A percentile compares a stretch with the other conserved stretches of the same genome.
Evolutionary conservation across 257 asterid species (phyloP).

Genomic region (Leptodermis oblonga): DNA sequence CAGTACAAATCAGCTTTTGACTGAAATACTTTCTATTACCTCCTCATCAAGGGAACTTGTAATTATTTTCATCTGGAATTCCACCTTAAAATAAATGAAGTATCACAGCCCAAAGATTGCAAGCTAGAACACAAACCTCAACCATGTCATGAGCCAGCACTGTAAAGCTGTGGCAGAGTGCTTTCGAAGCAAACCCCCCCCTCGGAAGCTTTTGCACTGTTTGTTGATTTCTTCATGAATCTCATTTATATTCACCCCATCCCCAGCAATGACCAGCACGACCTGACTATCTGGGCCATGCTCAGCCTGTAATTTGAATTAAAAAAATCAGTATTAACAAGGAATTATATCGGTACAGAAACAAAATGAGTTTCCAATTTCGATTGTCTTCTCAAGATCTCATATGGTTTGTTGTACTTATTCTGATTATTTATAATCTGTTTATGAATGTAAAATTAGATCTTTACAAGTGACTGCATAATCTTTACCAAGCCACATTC

Average conservation of each 20-base stretch:
- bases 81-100: neutral
- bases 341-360: constrained; percentile 9
- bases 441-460: neutral
- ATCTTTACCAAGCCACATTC: neutral
- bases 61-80: too few relatives aligned
- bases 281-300: constrained; percentile 99
- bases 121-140: constrained; percentile 51
- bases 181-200: constrained; percentile 79
- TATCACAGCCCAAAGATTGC: neutral
- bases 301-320: constrained; percentile 76
- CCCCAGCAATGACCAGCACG: constrained; percentile 89
- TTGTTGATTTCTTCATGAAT: constrained; percentile 66
- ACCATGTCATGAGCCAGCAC: constrained; percentile 81
- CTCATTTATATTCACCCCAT: constrained; percentile 59
- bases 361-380: neutral
- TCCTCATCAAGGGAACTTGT: neutral
- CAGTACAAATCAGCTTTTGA: neutral
- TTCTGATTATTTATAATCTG: neutral
- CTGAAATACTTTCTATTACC: neutral
- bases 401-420: neutral
- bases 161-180: constrained; percentile 83
- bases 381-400: neutral
- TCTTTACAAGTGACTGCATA: neutral
- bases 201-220: constrained; percentile 84
- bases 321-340: neutral